Percentiles rank a stretch among this genome's conserved stretches.
phyloP scores from a whole-genome alignment of 2,329 filamentous ascomycete genomes.

The Penicillium freii region DNA sequence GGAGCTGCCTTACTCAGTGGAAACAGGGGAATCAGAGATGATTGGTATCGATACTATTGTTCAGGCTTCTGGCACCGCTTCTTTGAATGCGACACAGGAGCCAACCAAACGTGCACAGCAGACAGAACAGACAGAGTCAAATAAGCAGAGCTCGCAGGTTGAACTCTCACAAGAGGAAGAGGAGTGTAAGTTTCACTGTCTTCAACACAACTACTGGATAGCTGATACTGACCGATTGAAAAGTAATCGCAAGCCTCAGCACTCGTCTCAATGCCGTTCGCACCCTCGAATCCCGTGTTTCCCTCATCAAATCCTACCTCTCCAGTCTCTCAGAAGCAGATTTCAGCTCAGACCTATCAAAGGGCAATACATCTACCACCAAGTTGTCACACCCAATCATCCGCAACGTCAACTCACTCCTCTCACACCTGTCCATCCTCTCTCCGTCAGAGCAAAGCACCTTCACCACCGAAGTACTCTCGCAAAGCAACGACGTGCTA shows the following conservation, averaged over 20 bases:
- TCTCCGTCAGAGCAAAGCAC: slow-evolving; percentile 65
- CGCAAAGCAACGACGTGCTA: slow-evolving; percentile 80
- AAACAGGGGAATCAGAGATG: slow-evolving; percentile 96
- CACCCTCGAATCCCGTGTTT: slow-evolving; percentile 79
- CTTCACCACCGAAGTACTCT: slow-evolving; percentile 68
- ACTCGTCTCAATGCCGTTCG: slow-evolving; percentile 90
- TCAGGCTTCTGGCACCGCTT: slow-evolving; percentile 76
- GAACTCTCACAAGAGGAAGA: slow-evolving; percentile 61
- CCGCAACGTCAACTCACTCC: slow-evolving; percentile 81
- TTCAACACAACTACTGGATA: slow-evolving; percentile 1
- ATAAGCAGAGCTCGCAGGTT: slow-evolving; percentile 27
- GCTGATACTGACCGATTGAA: slow-evolving; percentile 11
- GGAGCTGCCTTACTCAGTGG: slow-evolving; percentile 80
- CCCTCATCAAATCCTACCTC: slow-evolving; percentile 74
- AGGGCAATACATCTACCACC: slow-evolving; percentile 48
- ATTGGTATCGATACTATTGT: slow-evolving; percentile 94
- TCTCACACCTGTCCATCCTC: slow-evolving; percentile 78
- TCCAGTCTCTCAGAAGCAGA: slow-evolving; percentile 66
- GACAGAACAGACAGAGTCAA: slow-evolving; percentile 21
- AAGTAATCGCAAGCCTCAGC: slow-evolving; percentile 66
- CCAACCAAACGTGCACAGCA: slow-evolving; percentile 13
- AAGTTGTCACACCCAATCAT: slow-evolving; percentile 69
- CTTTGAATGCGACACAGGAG: slow-evolving; percentile 49
- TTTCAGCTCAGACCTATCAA: slow-evolving; percentile 44
- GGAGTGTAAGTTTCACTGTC: slow-evolving; percentile 50